A percentile compares a stretch with the other conserved stretches of the same genome.
Conservation (phyloP, 352 stramenopile genomes). For the Pythium vanterpoolii region DNA sequence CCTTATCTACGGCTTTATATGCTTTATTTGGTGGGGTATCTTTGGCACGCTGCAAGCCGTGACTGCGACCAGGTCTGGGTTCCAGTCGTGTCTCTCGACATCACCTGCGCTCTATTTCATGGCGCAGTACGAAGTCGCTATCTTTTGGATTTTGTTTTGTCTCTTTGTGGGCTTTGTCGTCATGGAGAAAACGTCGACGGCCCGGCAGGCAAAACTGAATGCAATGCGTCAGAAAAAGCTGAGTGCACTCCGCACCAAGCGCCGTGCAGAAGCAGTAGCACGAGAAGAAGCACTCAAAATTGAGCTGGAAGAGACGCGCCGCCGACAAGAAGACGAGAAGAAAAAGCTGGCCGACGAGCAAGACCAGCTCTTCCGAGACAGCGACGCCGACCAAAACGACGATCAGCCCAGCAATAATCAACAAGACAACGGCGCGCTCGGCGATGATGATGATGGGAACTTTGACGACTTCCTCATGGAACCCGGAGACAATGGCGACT, state of each 20-base stretch:
- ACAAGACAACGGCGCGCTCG: conserved; percentile 10
- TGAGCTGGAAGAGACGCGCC: conserved; percentile 33
- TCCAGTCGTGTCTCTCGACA: conserved; percentile 64
- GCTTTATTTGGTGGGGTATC: conserved; percentile 61
- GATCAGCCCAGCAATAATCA: conserved; percentile 22
- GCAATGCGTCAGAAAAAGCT: conserved; percentile 38
- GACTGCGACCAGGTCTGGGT: conserved; percentile 54
- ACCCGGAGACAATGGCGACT: conserved; percentile 10
- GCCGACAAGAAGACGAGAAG: conserved; percentile 41
- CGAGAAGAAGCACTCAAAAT: conserved; percentile 31
- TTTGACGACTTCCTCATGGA: conserved; percentile 20
- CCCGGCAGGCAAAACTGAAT: conserved; percentile 17
- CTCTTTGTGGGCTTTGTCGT: conserved; percentile 43
- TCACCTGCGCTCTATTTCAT: conserved; percentile 67
- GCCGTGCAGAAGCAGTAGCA: conserved; percentile 30
- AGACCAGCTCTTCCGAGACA: conserved; percentile 43
- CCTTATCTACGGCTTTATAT: conserved; percentile 51
- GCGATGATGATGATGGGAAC: conserved; percentile 19
- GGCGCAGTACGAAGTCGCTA: conserved; percentile 62
- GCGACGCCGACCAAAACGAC: conserved; percentile 24
- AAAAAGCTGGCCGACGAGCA: conserved; percentile 33
- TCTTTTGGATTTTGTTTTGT: conserved; percentile 63
- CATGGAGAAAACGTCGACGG: conserved; percentile 41
- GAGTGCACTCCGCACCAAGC: conserved; percentile 28
- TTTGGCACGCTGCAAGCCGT: conserved; percentile 60